Conservation (phyloP, 2,329 filamentous ascomycete species). For the Nemania sp. region DNA sequence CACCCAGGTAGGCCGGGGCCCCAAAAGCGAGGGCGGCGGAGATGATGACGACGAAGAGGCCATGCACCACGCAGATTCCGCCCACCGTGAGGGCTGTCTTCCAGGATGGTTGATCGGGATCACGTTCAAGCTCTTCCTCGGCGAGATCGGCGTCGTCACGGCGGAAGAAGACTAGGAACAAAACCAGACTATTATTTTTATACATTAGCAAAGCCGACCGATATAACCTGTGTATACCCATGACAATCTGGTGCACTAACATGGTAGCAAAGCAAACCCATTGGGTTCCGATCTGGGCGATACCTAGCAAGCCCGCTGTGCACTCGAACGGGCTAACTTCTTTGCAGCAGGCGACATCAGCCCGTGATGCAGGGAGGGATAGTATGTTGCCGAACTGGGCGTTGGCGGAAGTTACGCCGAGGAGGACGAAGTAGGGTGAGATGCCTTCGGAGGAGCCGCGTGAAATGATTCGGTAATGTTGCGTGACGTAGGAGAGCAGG, state of each 20-base stretch:
- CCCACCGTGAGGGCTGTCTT: conserved; percentile 83
- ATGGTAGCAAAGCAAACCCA: conserved; percentile 93
- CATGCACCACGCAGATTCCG: conserved; percentile 78
- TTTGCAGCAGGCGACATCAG: conserved; percentile 87
- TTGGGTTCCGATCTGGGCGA: conserved; percentile 90
- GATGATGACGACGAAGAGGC: conserved; percentile 76
- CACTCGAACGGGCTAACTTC: conserved; percentile 86
- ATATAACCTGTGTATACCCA: background rate
- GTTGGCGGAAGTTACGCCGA: conserved; percentile 91
- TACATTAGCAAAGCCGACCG: conserved; percentile 40
- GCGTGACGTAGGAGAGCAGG: conserved; percentile 91
- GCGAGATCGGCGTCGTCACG: conserved; percentile 66
- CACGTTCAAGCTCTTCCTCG: conserved; percentile 58
- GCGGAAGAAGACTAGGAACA: conserved; percentile 96
- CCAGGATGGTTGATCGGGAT: conserved; percentile 72
- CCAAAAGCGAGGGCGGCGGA: conserved; percentile 75
- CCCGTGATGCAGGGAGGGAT: conserved; percentile 82
- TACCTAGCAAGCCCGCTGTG: conserved; percentile 84
- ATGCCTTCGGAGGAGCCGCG: conserved; percentile 92
- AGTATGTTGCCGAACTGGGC: conserved; percentile 94
- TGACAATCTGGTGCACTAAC: conserved; percentile 64
- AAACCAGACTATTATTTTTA: conserved; percentile 73
- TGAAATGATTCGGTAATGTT: conserved; percentile 90
- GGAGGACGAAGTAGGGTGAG: conserved; percentile 92
- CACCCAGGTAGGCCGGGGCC: conserved; percentile 72